A percentile compares a stretch with the other conserved stretches of the same genome.
Evolutionary conservation across 1,284 basidiomycete species (phyloP).

Genomic region (Singerocomus inundabilis): DNA sequence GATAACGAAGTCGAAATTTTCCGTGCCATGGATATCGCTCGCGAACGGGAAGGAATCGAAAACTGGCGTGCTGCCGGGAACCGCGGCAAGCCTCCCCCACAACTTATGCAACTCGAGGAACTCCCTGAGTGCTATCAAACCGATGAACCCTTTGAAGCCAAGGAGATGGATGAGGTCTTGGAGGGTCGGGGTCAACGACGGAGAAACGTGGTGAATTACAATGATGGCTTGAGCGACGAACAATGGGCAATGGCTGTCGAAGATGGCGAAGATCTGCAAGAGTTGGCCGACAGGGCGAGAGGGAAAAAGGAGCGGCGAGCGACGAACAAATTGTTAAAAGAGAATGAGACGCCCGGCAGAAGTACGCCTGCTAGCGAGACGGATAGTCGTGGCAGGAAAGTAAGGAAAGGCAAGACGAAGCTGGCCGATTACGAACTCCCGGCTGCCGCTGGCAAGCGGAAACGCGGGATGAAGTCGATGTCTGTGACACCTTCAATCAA

Average conservation of each 20-base stretch:
- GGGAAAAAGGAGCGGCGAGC: constrained; percentile 63
- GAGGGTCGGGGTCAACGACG: constrained; percentile 86
- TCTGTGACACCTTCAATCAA: constrained; percentile 74
- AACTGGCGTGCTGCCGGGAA: constrained; percentile 77
- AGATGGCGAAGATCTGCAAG: constrained; percentile 84
- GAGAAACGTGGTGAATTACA: constrained; percentile 87
- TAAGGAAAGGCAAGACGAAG: constrained; percentile 67
- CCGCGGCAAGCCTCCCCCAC: constrained; percentile 75
- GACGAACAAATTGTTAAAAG: constrained; percentile 52
- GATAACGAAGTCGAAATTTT: constrained; percentile 83
- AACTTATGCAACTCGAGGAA: constrained; percentile 86
- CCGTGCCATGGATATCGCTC: constrained; percentile 82
- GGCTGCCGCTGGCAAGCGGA: constrained; percentile 59
- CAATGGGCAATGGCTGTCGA: constrained; percentile 91
- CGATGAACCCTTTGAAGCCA: constrained; percentile 75
- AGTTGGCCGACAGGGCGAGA: constrained; percentile 61
- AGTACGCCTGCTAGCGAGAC: constrained; percentile 64
- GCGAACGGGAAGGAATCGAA: constrained; percentile 69
- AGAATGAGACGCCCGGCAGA: constrained; percentile 50
- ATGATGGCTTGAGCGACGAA: constrained; percentile 92
- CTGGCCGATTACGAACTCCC: constrained; percentile 48
- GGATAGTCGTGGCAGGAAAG: constrained; percentile 58
- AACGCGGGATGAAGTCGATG: constrained; percentile 69
- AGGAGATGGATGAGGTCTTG: constrained; percentile 64
- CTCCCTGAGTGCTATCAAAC: constrained; percentile 90